Percentiles rank a stretch among this genome's conserved stretches.
These are phyloP conservation scores for Boletus subcaerulescens DNA, from an alignment of 768 basidiomycete species.

Conservation along the genomic window DNA sequence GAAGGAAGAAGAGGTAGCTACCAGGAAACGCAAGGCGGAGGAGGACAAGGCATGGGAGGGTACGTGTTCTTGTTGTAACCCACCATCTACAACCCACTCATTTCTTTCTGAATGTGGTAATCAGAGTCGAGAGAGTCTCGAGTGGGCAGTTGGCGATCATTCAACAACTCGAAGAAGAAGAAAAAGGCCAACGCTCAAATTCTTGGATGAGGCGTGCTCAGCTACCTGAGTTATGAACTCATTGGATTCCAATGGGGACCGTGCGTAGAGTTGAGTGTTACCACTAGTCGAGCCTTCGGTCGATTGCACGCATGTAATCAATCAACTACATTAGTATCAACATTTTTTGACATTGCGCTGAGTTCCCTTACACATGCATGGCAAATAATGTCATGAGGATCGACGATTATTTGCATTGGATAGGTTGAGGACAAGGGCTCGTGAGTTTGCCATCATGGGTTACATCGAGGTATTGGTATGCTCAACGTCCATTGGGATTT, in stretches of 20 bases:
- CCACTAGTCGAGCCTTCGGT: conserved; percentile 7
- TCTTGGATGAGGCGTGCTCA: conserved; percentile 52
- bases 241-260: not conserved
- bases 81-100: not conserved
- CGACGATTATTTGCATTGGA: too few species aligned
- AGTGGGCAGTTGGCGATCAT: conserved; percentile 81
- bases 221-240: not conserved
- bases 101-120: not conserved
- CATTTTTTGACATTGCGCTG: not conserved
- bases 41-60: conserved; percentile 91
- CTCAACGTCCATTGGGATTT: too few species aligned
- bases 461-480: too few species aligned
- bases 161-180: conserved; percentile 73
- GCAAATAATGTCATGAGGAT: too few species aligned
- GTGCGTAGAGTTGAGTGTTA: conserved; percentile 12
- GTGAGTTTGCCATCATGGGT: too few species aligned
- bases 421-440: too few species aligned
- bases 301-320: conserved; percentile 9
- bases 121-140: conserved; percentile 74
- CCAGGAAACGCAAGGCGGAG: conserved; percentile 83
- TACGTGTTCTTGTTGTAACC: conserved; percentile 28
- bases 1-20: conserved; percentile 80
- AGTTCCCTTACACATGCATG: too few species aligned
- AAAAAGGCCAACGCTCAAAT: conserved; percentile 69
- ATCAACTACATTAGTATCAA: not conserved